Evolutionary conservation across 2,329 filamentous ascomycete species (phyloP), one percentile per base, ranked within the genome.

Genomic region (Botrytis galanthina): DNA sequence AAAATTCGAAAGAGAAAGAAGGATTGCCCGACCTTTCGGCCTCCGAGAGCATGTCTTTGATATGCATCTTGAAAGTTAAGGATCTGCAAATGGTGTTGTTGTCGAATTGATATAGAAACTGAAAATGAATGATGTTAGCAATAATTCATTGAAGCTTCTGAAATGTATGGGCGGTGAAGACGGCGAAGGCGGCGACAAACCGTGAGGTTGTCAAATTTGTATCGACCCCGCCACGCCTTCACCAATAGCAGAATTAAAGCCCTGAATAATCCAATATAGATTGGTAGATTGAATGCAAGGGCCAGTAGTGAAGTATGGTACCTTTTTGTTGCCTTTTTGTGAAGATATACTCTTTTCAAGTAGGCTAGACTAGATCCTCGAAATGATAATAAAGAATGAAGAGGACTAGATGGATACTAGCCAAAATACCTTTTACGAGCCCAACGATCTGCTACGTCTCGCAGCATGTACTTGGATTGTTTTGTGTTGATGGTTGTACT

Each of bases 1-100:
- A 99, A 87, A 97, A 99, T 84, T 99, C 96, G 86, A 99, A 99
- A 74, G 96, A 99, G 87, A 98, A 98, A 81, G 94, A 96, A 73
- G 95, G 92, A 80, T 92, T 89, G 82, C 91, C 90, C 80, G 91
- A 90, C 84, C 89, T 88, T 84, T 94, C 90, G 83, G 95, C 91
- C 79, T 95, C 92, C 78, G 89, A 87, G 80, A 99, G 88, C 87
- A 98, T 98, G 80, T 96, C 90, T 78, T 92, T 93, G 87, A 99
- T 95, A 85, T 98, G 96, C 95, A 99, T 98, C 77, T 82, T 91
- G 87, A 75, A 62, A 72, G 69, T 61, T 51, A 35, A 61, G 39
- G n/a, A 42, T 61, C 32, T 73, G 54, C 54, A 57, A 73, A 29
- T 32, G 20, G 39, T 69, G 61, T 42, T 26, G 64, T 26, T 22